Base-by-base conservation (phyloP, 2,329 filamentous ascomycete genomes). In the Paecilomyces niveus region DNA sequence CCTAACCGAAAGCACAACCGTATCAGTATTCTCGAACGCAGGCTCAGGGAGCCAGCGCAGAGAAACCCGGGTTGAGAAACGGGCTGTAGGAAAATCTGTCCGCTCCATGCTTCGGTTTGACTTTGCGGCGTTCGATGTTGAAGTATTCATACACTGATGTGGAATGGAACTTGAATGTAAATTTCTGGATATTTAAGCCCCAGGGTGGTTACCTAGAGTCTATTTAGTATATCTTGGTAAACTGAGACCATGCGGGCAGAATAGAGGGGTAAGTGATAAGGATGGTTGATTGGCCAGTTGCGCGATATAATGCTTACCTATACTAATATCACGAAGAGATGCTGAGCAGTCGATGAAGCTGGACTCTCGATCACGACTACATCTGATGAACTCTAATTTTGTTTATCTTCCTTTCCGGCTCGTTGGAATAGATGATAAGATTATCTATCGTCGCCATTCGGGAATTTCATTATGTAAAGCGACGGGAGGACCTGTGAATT, bases 31-130 rank as follows among this genome's bases (percentile, higher is more conserved):
- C 59, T 79, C 76, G 29, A 70, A 72, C 1, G 75, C 63, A 0
- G 72, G 63, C 15, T 74, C 74, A 8, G 75, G 74, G 1, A 72
- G 68, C 76, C 76, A 79, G 63, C 75, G 73, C 26, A 79, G 65
- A 24, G 74, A 77, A 49, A 78, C 69, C 22, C 76, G 71, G 8
- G 74, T 77, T 10, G 76, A 78, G 49, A 68, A 10, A 45, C 39
- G 3, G 15, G 39, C 39, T 45, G 39, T 45, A 45, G 39, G 39
- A 18, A 45, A 45, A 1, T 45, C 39, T 21, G 18, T 45, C 15
- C 5, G 39, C 7, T 18, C n/a, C 39, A 45, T 45, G 15, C 18
- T 33, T 33, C 32, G 32, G 6, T 33, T 7, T 33, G 32, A 29
- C 26, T 29, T 1, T 29, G 26, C 26, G 32, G 32, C 9, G 11